These are phyloP conservation scores for Fragosphaeria purpurea DNA, from an alignment of 2,329 filamentous ascomycete genomes.

Conservation along the genomic window DNA sequence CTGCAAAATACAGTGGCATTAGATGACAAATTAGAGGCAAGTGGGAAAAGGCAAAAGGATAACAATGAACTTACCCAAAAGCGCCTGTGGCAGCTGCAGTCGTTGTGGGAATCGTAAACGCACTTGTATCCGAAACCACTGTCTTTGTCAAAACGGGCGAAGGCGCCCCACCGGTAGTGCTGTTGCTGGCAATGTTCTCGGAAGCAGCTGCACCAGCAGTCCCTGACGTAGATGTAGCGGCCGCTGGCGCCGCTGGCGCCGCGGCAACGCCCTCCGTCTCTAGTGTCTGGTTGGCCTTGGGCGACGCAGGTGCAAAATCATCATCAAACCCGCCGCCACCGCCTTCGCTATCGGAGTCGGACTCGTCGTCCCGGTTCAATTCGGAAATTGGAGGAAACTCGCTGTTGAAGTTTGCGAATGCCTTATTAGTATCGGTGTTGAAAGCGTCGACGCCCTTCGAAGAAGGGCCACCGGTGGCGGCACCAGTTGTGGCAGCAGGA, in stretches of 20 bases:
- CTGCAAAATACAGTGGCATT: neutral
- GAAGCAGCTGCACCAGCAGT: too few relatives aligned
- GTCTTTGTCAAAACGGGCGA: constrained; percentile 19
- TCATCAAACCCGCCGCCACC: constrained; percentile 78
- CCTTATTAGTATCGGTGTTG: constrained; percentile 29
- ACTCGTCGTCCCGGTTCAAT: constrained; percentile 72
- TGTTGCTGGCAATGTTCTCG: too few relatives aligned
- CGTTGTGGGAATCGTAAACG: too few relatives aligned
- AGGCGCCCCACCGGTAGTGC: constrained; percentile 4
- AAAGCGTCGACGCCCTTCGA: constrained; percentile 24
- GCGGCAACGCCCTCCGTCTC: constrained; percentile 16
- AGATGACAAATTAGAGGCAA: too few relatives aligned
- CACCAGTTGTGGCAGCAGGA: constrained; percentile 15
- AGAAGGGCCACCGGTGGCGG: neutral
- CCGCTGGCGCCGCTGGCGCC: neutral
- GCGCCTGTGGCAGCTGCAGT: too few relatives aligned
- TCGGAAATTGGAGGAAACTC: constrained; percentile 95
- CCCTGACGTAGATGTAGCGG: neutral
- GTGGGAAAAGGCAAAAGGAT: too few relatives aligned
- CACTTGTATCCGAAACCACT: constrained; percentile 15
- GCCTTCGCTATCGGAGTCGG: constrained; percentile 61
- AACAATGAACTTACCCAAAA: neutral
- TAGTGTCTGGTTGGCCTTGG: constrained; percentile 21
- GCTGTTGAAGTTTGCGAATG: constrained; percentile 47
- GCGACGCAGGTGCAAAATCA: constrained; percentile 70